Evolutionary conservation across 1,139 yeast genomes (phyloP), one percentile per base, ranked within the genome.

Genomic region (Magnusiomyces clavatus): DNA sequence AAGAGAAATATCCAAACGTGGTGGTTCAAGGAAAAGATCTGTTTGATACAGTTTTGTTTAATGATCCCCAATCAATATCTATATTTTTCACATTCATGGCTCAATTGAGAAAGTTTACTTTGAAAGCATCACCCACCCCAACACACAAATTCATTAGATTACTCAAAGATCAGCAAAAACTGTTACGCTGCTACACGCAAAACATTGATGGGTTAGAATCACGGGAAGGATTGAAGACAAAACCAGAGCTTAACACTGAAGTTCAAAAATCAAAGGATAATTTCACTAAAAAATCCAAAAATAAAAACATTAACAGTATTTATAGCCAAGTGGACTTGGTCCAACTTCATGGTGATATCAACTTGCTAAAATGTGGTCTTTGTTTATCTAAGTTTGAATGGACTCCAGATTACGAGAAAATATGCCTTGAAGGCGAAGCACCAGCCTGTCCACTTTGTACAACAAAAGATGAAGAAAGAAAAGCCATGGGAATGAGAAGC

Each of bases 321-420:
- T n/a, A 35, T 11, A 44, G 35, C 10, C 40, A 72, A 40, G 69
- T 81, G 51, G 90, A 88, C 59, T 95, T 87, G 17, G 82, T 90
- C 11, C 97, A 88, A 66, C 72, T 92, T 42, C 98, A 92, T 63
- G 98, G 98, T 1, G 90, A 88, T 66, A 72, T 92, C 51, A 87
- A 86, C 62, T 76, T 77, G 51, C 71, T 92, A 52, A 72, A 83
- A 29, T 88, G 96, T 64, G 83, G 88, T 11, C 74, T 74, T 48
- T 92, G 97, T 65, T 77, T 75, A 56, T 63, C 73, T 44, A 70
- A 69, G 29, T 81, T 73, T 59, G 73, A 74, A 37, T 90, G 97
- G 96, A 76, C 74, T 37, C 67, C 72, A 16, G 76, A 75, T 36
- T 72, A 73, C 62, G 75, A 76, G 48, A 66, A 61, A 13, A 64